phyloP scores from a whole-genome alignment of 148 eudicot species.

The Euryodendron excelsum region DNA sequence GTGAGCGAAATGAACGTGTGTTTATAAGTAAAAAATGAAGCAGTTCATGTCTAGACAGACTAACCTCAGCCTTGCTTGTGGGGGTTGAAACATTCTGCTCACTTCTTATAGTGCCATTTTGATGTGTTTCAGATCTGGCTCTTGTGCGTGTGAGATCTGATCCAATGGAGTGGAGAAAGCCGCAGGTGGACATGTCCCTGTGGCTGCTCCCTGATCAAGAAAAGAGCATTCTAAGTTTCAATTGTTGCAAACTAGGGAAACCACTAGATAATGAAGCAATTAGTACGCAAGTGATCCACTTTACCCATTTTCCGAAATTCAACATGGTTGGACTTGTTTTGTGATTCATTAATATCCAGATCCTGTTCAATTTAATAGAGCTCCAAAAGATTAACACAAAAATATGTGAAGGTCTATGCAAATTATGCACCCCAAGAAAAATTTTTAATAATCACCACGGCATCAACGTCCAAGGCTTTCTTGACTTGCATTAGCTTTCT shows the following conservation, averaged over 20 bases:
- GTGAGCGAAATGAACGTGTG: not conserved
- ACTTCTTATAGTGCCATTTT: conserved; percentile 45
- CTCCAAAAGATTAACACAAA: not conserved
- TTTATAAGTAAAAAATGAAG: not conserved
- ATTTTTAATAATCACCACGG: conserved; percentile 46
- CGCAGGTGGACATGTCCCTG: conserved; percentile 73
- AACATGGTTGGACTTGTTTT: conserved; percentile 36
- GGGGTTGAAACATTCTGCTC: conserved; percentile 60
- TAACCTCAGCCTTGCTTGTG: conserved; percentile 77
- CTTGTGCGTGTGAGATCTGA: conserved; percentile 86
- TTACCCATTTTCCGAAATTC: conserved; percentile 45
- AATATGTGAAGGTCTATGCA: not conserved
- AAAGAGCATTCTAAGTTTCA: not conserved
- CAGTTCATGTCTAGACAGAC: conserved; percentile 14
- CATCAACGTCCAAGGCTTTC: conserved; percentile 54
- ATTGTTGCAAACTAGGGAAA: not conserved
- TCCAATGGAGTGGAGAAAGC: conserved; percentile 80
- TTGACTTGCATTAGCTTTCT: conserved; percentile 76
- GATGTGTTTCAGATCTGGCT: conserved; percentile 44
- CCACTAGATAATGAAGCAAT: not conserved
- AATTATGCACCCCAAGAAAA: not conserved
- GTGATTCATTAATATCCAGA: conserved; percentile 38
- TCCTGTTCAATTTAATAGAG: conserved; percentile 41
- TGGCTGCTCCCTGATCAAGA: conserved; percentile 43
- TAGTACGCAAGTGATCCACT: not conserved